A percentile compares a stretch with the other conserved stretches of the same genome.
Evolutionary conservation across 1,284 basidiomycete genomes (phyloP).

Genomic region (Ganoderma resinaceum): DNA sequence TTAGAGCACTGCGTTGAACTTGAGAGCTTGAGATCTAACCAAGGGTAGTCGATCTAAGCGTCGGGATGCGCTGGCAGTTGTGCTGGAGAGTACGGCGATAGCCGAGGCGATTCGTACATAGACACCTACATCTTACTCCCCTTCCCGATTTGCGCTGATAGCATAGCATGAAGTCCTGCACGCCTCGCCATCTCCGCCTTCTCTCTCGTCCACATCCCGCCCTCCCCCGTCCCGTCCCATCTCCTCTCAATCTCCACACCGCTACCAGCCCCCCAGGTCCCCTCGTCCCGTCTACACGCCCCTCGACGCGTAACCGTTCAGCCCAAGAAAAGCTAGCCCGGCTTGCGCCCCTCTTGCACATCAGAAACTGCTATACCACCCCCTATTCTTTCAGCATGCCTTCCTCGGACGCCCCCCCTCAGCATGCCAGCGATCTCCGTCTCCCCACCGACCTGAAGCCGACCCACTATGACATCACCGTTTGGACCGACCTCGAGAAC

Average conservation of each 20-base stretch:
- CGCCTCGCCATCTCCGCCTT: background rate
- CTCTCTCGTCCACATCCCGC: background rate
- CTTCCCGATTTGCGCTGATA: background rate
- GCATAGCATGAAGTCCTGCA: background rate
- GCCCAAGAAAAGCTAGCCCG: conserved; percentile 13
- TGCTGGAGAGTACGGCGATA: background rate
- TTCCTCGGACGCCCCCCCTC: conserved; percentile 12
- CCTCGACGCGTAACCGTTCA: background rate
- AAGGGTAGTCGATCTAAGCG: background rate
- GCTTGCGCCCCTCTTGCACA: conserved; percentile 12
- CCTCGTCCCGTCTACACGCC: background rate
- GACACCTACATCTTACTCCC: conserved; percentile 1
- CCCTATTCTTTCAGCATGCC: conserved; percentile 24
- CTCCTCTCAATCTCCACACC: background rate
- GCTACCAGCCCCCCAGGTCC: background rate
- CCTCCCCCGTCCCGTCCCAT: background rate
- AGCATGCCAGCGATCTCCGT: conserved; percentile 60
- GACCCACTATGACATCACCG: conserved; percentile 83
- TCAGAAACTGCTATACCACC: conserved; percentile 20
- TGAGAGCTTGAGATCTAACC: background rate
- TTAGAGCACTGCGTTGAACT: background rate
- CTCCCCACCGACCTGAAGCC: conserved; percentile 81
- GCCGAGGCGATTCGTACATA: conserved; percentile 16
- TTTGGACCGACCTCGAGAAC: conserved; percentile 85
- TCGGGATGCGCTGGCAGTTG: background rate